A percentile compares a stretch with the other conserved stretches of the same genome.
Conservation (phyloP, 139 green algal genomes). For the Chlorella sp. region DNA sequence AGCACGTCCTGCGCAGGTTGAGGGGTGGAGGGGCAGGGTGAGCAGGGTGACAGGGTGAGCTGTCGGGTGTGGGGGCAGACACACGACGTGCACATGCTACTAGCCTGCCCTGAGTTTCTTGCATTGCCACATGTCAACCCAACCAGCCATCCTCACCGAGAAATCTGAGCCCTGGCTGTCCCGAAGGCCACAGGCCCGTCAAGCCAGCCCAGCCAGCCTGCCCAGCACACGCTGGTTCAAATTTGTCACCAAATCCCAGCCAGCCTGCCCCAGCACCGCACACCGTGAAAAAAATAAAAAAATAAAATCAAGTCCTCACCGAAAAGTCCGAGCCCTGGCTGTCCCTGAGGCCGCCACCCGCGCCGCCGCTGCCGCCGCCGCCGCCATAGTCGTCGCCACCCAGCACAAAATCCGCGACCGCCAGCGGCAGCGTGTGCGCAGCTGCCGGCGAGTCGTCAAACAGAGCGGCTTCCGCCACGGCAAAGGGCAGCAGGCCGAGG, state of each 20-base stretch:
- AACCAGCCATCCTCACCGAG: neutral
- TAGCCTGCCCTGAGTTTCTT: neutral
- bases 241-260: no score
- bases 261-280: no score
- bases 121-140: neutral
- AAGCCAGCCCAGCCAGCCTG: no score
- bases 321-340: slow-evolving; percentile 26
- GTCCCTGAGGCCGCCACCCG: neutral
- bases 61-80: neutral
- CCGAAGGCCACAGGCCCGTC: neutral
- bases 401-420: slow-evolving; percentile 16
- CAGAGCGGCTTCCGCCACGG: slow-evolving; percentile 19
- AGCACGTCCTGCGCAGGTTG: neutral
- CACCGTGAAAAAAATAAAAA: no score
- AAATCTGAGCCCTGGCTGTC: slow-evolving; percentile 30
- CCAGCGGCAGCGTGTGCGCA: slow-evolving; percentile 1
- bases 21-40: neutral
- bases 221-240: no score
- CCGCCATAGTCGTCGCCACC: neutral
- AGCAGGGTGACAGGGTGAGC: neutral
- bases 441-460: slow-evolving; percentile 26
- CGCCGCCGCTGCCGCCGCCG: neutral
- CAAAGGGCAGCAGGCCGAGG: slow-evolving; percentile 26
- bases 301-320: neutral
- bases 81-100: no score